These are phyloP conservation scores for Oxytropis ochrocephala DNA, from an alignment of 306 rosid species.

Conservation along the genomic window DNA sequence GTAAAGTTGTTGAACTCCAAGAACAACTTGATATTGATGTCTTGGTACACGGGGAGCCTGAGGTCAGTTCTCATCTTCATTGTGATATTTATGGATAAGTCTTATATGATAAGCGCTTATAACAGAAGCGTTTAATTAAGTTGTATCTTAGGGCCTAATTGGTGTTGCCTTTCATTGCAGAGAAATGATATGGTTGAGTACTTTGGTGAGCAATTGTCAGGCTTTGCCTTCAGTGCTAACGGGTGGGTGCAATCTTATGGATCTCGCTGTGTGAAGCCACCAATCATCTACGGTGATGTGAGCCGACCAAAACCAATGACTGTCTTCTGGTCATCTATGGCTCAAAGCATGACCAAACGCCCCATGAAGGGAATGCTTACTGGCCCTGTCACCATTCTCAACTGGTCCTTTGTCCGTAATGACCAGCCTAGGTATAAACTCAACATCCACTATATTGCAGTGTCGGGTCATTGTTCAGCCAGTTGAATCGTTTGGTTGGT, in stretches of 20 bases:
- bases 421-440: conserved; percentile 66
- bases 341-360: conserved; percentile 74
- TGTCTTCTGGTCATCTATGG: conserved; percentile 79
- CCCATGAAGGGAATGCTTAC: conserved; percentile 99
- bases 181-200: conserved; percentile 92
- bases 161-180: conserved; percentile 36
- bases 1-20: conserved; percentile 69
- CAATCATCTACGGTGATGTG: conserved; percentile 85
- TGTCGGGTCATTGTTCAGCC: too few species aligned
- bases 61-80: conserved; percentile 46
- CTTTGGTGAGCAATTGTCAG: conserved; percentile 86
- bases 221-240: conserved; percentile 75
- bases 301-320: conserved; percentile 92
- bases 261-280: conserved; percentile 95
- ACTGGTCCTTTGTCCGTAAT: conserved; percentile 85
- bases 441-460: too few species aligned
- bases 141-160: background rate
- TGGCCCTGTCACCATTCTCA: conserved; percentile 89
- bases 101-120: too few species aligned
- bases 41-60: conserved; percentile 87
- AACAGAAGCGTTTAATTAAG: too few species aligned
- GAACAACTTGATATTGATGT: conserved; percentile 87
- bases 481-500: too few species aligned
- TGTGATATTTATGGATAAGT: too few species aligned
- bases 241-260: conserved; percentile 96